A percentile compares a stretch with the other conserved stretches of the same genome.
These are phyloP conservation scores for Pseudoperonospora humuli DNA, from an alignment of 352 stramenopile genomes.

Conservation along the genomic window DNA sequence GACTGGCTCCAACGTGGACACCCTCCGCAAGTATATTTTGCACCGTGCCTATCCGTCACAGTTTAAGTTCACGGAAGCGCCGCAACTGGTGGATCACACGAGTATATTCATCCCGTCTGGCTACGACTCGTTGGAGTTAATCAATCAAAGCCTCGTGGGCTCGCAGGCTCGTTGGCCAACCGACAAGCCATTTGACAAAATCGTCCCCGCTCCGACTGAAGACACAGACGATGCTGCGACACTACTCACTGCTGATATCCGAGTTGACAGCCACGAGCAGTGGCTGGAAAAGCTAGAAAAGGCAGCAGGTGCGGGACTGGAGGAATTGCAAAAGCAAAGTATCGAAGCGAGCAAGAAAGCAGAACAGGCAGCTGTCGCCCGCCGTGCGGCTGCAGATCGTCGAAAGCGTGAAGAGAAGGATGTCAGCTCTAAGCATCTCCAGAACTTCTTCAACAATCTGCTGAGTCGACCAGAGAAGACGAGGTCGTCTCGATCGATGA, in stretches of 20 bases:
- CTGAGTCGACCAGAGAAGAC: constrained; percentile 78
- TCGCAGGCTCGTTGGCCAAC: constrained; percentile 68
- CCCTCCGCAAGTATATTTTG: constrained; percentile 67
- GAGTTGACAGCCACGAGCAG: constrained; percentile 56
- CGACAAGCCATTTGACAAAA: constrained; percentile 78
- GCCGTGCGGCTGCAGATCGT: constrained; percentile 58
- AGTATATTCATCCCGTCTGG: constrained; percentile 69
- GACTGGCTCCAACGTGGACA: constrained; percentile 62
- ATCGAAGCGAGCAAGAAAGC: constrained; percentile 79
- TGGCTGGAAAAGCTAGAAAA: constrained; percentile 83
- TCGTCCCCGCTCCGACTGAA: constrained; percentile 51
- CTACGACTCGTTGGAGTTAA: constrained; percentile 69
- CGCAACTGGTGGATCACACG: constrained; percentile 67
- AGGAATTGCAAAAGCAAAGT: constrained; percentile 79
- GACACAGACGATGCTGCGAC: constrained; percentile 23
- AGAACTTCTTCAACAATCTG: constrained; percentile 86
- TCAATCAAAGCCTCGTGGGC: constrained; percentile 69
- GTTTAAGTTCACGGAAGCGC: constrained; percentile 60
- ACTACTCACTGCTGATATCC: constrained; percentile 37
- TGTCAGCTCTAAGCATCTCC: constrained; percentile 77
- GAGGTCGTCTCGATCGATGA: constrained; percentile 54
- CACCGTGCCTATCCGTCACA: constrained; percentile 56
- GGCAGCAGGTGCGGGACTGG: constrained; percentile 59
- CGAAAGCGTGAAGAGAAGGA: constrained; percentile 78
- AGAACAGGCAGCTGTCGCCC: constrained; percentile 55